These are phyloP conservation scores for Trametes villosa DNA, from an alignment of 768 basidiomycete genomes.

Conservation along the genomic window DNA sequence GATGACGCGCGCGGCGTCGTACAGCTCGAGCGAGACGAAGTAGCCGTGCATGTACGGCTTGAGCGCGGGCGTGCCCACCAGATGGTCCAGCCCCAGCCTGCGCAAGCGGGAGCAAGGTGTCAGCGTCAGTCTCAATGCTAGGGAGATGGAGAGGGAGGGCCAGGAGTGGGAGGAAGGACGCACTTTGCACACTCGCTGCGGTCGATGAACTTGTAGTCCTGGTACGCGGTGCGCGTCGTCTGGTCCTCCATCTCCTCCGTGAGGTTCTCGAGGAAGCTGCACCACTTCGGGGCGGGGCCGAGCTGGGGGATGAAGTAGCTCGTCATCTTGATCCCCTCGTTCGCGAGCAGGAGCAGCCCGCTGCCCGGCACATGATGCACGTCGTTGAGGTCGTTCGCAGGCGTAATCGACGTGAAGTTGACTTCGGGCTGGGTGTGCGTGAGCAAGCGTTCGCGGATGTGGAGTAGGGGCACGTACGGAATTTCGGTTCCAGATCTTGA, in stretches of 20 bases:
- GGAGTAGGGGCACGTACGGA: conserved; percentile 54
- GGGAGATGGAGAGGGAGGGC: background rate
- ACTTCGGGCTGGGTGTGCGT: conserved; percentile 59
- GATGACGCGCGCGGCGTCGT: conserved; percentile 93
- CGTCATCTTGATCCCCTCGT: conserved; percentile 96
- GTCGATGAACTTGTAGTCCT: conserved; percentile 98
- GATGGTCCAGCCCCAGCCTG: conserved; percentile 93
- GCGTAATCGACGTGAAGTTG: conserved; percentile 93
- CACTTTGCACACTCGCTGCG: conserved; percentile 83
- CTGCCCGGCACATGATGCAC: conserved; percentile 89
- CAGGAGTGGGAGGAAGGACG: conserved; percentile 45
- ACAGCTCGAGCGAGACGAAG: conserved; percentile 94
- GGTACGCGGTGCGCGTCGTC: conserved; percentile 76
- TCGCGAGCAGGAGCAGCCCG: conserved; percentile 89
- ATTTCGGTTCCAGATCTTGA: conserved; percentile 95
- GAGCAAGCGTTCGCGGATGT: background rate
- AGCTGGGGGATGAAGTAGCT: conserved; percentile 95
- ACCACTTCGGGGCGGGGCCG: conserved; percentile 96
- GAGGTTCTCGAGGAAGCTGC: conserved; percentile 96
- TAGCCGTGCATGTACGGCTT: conserved; percentile 99
- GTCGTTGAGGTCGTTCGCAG: conserved; percentile 87
- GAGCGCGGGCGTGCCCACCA: conserved; percentile 92
- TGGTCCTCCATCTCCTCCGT: conserved; percentile 98
- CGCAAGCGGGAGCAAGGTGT: conserved; percentile 1
- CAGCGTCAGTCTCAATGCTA: background rate